phyloP scores from a whole-genome alignment of 441 rosid genomes.

The Manihot esculenta region DNA sequence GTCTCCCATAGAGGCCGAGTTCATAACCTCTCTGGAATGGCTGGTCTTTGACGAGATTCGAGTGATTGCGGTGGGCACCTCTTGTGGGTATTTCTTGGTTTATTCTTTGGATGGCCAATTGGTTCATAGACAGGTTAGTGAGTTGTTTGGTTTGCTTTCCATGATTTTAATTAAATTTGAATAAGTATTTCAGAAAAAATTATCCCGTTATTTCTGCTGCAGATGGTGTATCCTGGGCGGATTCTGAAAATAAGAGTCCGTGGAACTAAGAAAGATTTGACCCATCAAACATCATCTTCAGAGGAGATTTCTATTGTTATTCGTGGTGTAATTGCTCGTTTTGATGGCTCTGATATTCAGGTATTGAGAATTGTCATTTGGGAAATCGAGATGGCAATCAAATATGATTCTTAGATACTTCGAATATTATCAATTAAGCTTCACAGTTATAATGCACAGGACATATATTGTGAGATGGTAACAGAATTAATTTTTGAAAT shows the following conservation, averaged over 20 bases:
- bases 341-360: conserved; percentile 74
- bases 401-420: too few species aligned
- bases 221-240: conserved; percentile 65
- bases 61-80: conserved; percentile 73
- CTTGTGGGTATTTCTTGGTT: conserved; percentile 69
- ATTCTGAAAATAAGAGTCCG: conserved; percentile 66
- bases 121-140: conserved; percentile 71
- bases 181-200: not conserved
- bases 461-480: too few species aligned
- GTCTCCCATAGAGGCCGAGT: conserved; percentile 74
- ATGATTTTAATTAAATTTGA: not conserved
- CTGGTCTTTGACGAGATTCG: conserved; percentile 69
- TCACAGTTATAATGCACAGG: not conserved
- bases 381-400: too few species aligned
- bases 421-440: too few species aligned
- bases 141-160: not conserved
- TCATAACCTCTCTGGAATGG: conserved; percentile 73
- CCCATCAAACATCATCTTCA: conserved; percentile 43
- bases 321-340: conserved; percentile 81
- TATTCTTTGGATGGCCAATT: conserved; percentile 67
- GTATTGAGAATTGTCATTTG: conserved; percentile 26
- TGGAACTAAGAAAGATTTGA: conserved; percentile 62
- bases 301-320: conserved; percentile 72
- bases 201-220: not conserved
- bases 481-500: too few species aligned